Base-by-base conservation (phyloP, 2,329 filamentous ascomycete genomes). In the Proliferodiscus dingleyae region DNA sequence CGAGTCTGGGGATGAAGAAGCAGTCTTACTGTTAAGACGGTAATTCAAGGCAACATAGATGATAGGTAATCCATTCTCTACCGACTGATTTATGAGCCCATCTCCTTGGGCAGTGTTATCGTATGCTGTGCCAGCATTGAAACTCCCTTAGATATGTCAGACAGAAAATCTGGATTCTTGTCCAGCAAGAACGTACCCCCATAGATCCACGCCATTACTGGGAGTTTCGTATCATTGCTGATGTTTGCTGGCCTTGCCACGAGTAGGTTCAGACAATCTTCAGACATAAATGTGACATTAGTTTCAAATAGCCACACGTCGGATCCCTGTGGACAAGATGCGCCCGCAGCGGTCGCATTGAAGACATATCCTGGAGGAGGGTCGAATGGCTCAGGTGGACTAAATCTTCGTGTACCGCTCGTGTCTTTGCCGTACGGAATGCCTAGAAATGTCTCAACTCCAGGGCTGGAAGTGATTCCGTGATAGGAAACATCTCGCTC, bases 11-110 rank as follows among this genome's bases (percentile, higher is more conserved):
- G n/a, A n/a, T n/a, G n/a, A 88, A 58, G 66, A 88, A 88, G 0
- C 85, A 85, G 47, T 87, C 36, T 38, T 88, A 0, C 79, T 83
- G 7, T 75, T 82, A 0, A 85, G 69, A 3, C 85, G 80, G 66
- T 91, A 89, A 67, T 89, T 89, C 60, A 89, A 78, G 1, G 81
- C 76, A 1, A 89, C 85, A 41, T 81, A 85, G 38, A 91, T 65
- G 50, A 89, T 80, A 0, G 83, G 81, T 65, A 85, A 77, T 32
- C 71, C 71, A 43, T 61, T 63, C 9, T 56, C 47, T 37, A 75
- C 59, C 5, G 68, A 74, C 16, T 68, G 66, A 2, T 58, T 43
- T 0, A 80, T 64, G 47, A 75, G 51, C 50, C 11, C 78, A 64
- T 41, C 63, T 64, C 3, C 66, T 61, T 5, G 64, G 74, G 40